phyloP scores from a whole-genome alignment of 2,329 filamentous ascomycete genomes.

The Cladophialophora exuberans region DNA sequence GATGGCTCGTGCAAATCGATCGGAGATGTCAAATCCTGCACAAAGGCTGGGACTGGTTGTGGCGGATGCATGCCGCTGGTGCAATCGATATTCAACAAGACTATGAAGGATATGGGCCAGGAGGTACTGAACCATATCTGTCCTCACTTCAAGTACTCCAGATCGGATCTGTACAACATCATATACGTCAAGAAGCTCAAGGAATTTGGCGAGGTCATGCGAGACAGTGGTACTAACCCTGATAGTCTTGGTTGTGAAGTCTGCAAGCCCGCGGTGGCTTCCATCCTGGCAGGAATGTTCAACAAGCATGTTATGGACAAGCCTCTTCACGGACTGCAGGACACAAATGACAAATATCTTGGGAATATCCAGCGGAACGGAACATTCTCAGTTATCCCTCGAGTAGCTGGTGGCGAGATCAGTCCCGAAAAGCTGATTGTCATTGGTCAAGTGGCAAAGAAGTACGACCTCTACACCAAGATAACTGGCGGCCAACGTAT shows the following conservation, averaged over 20 bases:
- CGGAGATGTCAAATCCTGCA: slow-evolving; percentile 83
- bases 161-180: slow-evolving; percentile 88
- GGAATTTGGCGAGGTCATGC: slow-evolving; percentile 76
- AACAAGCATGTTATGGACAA: slow-evolving; percentile 81
- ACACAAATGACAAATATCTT: slow-evolving; percentile 86
- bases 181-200: slow-evolving; percentile 78
- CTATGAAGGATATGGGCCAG: slow-evolving; percentile 81
- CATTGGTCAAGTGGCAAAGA: slow-evolving; percentile 81
- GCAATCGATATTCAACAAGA: slow-evolving; percentile 85
- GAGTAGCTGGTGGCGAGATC: slow-evolving; percentile 83
- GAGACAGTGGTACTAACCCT: slow-evolving; percentile 70
- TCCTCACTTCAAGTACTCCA: slow-evolving; percentile 79
- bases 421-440: slow-evolving; percentile 82
- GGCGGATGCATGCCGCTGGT: slow-evolving; percentile 89
- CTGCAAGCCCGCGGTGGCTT: slow-evolving; percentile 81
- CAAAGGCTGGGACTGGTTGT: slow-evolving; percentile 88
- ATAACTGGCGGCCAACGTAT: slow-evolving; percentile 92
- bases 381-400: slow-evolving; percentile 85
- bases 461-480: slow-evolving; percentile 85
- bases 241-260: slow-evolving; percentile 79
- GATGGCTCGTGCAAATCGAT: slow-evolving; percentile 80
- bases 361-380: slow-evolving; percentile 91
- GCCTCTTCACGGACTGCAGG: slow-evolving; percentile 73
- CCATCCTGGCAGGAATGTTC: slow-evolving; percentile 79
- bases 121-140: slow-evolving; percentile 88